Evolutionary conservation across 805 yeast species (phyloP).

Genomic region (Ogataea sp.): DNA sequence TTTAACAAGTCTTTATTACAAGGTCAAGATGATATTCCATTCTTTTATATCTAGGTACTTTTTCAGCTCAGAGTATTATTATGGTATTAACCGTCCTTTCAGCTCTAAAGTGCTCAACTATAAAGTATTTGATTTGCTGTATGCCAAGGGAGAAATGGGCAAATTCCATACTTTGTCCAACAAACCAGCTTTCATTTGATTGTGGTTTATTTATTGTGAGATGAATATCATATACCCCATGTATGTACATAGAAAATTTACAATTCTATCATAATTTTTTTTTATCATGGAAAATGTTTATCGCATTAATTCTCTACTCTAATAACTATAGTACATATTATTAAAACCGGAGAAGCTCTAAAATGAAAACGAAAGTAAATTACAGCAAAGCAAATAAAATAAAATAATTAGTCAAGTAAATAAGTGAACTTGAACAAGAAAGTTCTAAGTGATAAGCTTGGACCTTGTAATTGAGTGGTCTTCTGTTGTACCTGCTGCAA

Average conservation of each 20-base stretch:
- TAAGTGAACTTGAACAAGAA: background rate
- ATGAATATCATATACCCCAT: too few species aligned
- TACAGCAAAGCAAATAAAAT: too few species aligned
- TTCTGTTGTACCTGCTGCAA: slow-evolving; percentile 77
- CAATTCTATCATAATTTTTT: too few species aligned
- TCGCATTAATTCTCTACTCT: too few species aligned
- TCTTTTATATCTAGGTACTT: background rate
- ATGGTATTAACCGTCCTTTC: background rate
- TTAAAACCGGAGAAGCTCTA: too few species aligned
- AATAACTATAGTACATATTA: too few species aligned
- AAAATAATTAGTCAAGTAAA: too few species aligned
- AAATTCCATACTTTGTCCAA: slow-evolving; percentile 2
- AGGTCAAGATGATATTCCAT: background rate
- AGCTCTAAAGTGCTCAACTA: slow-evolving; percentile 20
- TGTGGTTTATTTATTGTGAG: too few species aligned
- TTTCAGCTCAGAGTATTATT: background rate
- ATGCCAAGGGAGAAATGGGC: slow-evolving; percentile 5
- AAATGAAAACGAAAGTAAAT: too few species aligned
- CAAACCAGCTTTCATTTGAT: background rate
- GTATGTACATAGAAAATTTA: too few species aligned
- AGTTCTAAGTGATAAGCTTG: slow-evolving; percentile 29
- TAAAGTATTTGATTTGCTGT: slow-evolving; percentile 23
- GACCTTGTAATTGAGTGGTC: slow-evolving; percentile 60
- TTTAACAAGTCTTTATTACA: background rate
- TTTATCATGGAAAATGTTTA: too few species aligned